A percentile compares a stretch with the other conserved stretches of the same genome.
Evolutionary conservation across 2,329 filamentous ascomycete species (phyloP).

Genomic region (Thelonectria rubi): DNA sequence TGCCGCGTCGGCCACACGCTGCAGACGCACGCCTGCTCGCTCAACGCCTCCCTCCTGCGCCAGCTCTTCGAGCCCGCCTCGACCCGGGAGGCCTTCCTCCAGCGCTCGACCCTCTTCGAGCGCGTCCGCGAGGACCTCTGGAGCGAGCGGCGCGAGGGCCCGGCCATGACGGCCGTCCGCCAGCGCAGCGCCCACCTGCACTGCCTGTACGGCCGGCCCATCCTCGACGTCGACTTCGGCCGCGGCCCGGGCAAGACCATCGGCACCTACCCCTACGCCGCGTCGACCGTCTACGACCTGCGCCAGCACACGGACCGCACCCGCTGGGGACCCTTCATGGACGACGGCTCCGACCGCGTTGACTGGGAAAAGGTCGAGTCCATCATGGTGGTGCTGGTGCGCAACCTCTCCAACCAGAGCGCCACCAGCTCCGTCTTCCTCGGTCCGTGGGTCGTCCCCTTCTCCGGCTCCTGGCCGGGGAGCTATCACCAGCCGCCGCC

Average conservation of each 20-base stretch:
- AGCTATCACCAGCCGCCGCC: constrained; percentile 55
- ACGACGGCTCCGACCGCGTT: constrained; percentile 68
- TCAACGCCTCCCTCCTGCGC: constrained; percentile 56
- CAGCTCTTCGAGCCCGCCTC: constrained; percentile 55
- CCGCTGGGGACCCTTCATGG: constrained; percentile 76
- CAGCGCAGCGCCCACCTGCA: constrained; percentile 78
- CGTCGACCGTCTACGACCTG: constrained; percentile 77
- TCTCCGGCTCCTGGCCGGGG: constrained; percentile 62
- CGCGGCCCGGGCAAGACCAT: constrained; percentile 36
- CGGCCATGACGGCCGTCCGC: constrained; percentile 47
- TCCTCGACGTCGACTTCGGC: constrained; percentile 52
- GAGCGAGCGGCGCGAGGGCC: constrained; percentile 26
- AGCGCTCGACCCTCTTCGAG: constrained; percentile 69
- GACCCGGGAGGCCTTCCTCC: constrained; percentile 69
- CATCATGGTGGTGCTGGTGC: constrained; percentile 73
- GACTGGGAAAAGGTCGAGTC: constrained; percentile 86
- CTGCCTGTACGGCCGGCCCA: constrained; percentile 71
- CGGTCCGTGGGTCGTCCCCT: constrained; percentile 64
- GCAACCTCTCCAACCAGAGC: constrained; percentile 64
- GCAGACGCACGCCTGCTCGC: constrained; percentile 55
- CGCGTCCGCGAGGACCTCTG: constrained; percentile 59
- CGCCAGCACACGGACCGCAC: constrained; percentile 70
- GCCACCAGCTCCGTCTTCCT: constrained; percentile 57
- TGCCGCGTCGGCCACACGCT: constrained; percentile 31
- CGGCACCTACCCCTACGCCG: constrained; percentile 67